These are phyloP conservation scores for Metrosideros polymorpha DNA, from an alignment of 441 rosid genomes.

Conservation along the genomic window DNA sequence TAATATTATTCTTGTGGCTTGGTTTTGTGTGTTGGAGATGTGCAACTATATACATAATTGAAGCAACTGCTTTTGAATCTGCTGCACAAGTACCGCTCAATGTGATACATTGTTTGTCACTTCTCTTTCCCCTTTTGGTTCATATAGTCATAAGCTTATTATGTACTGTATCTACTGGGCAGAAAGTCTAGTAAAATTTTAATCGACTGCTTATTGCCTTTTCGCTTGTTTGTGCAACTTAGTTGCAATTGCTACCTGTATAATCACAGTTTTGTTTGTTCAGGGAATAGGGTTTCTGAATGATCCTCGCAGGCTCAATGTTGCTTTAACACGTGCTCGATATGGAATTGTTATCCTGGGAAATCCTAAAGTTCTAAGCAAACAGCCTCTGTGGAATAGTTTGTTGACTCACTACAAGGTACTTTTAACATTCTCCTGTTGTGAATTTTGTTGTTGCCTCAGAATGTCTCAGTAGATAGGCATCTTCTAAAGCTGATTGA, in stretches of 20 bases:
- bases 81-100: not conserved
- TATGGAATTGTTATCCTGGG: conserved; percentile 98
- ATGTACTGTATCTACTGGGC: not conserved
- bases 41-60: too few species aligned
- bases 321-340: conserved; percentile 95
- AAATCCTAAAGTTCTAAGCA: conserved; percentile 97
- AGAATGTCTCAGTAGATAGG: not conserved
- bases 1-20: not conserved
- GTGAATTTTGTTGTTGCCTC: too few species aligned
- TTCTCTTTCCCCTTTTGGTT: not conserved
- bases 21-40: too few species aligned
- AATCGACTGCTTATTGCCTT: not conserved
- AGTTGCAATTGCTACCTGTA: not conserved
- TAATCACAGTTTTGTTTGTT: conserved; percentile 3
- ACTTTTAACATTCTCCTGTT: not conserved
- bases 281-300: conserved; percentile 99
- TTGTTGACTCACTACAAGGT: conserved; percentile 98
- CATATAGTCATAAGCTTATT: not conserved
- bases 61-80: not conserved
- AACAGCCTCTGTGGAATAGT: conserved; percentile 96
- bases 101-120: not conserved
- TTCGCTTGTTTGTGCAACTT: conserved; percentile 1
- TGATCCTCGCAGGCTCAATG: conserved; percentile 99
- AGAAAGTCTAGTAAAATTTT: not conserved
- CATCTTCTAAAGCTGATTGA: not conserved